Percentiles rank a stretch among this genome's conserved stretches.
Evolutionary conservation across 768 basidiomycete genomes (phyloP).

Genomic region (Paxillus involutus): DNA sequence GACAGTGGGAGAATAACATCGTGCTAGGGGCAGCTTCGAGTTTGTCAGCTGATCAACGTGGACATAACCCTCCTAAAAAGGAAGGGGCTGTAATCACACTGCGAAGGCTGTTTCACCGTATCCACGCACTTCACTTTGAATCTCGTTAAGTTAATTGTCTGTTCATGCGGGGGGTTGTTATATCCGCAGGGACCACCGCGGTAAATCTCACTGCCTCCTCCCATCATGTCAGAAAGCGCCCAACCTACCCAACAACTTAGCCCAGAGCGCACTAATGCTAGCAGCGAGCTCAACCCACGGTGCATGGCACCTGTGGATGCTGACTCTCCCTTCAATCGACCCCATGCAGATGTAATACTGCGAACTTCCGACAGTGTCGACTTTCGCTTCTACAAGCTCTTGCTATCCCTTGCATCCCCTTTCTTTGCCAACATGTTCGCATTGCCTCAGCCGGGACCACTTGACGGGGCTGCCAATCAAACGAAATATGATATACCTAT

Average conservation of each 20-base stretch:
- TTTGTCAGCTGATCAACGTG: too few species aligned
- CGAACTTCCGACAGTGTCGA: constrained; percentile 51
- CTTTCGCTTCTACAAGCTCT: constrained; percentile 54
- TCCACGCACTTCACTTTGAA: constrained; percentile 3
- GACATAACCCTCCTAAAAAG: neutral
- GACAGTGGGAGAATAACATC: too few species aligned
- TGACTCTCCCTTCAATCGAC: constrained; percentile 45
- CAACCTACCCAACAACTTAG: neutral
- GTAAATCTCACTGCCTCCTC: neutral
- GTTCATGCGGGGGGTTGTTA: constrained; percentile 10
- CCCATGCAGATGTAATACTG: constrained; percentile 52
- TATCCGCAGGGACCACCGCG: neutral
- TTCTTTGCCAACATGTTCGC: constrained; percentile 59
- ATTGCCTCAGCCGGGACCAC: constrained; percentile 42
- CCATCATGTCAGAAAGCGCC: constrained; percentile 16
- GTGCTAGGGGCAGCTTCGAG: too few species aligned
- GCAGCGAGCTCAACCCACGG: constrained; percentile 2
- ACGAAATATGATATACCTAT: constrained; percentile 39
- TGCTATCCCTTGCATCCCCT: constrained; percentile 56
- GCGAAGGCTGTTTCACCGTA: neutral
- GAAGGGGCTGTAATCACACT: neutral
- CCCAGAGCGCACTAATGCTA: constrained; percentile 1
- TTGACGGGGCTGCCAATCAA: constrained; percentile 27
- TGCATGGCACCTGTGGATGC: constrained; percentile 26
- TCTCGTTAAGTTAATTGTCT: neutral